These are phyloP conservation scores for Tricholoma flavovirens DNA, from an alignment of 768 basidiomycete species.

Conservation along the genomic window DNA sequence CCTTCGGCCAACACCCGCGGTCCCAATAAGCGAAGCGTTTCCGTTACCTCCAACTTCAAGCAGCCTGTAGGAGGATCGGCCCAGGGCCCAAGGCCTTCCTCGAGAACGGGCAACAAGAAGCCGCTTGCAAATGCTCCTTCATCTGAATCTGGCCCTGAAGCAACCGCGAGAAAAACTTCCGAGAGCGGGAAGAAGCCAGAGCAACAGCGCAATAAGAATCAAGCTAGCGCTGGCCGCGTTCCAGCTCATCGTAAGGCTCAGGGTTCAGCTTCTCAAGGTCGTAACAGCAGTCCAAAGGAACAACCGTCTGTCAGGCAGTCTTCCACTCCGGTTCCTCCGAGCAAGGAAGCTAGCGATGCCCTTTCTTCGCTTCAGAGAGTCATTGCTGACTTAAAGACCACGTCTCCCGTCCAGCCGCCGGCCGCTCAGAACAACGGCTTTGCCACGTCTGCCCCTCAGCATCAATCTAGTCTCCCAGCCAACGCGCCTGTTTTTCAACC, in stretches of 20 bases:
- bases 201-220: conserved; percentile 47
- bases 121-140: conserved; percentile 32
- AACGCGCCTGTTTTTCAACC: conserved; percentile 77
- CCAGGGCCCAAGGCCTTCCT: conserved; percentile 53
- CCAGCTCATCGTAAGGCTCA: conserved; percentile 51
- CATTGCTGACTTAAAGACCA: conserved; percentile 89
- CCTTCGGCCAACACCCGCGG: conserved; percentile 45
- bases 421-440: conserved; percentile 35
- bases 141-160: conserved; percentile 69
- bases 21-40: conserved; percentile 49
- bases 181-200: conserved; percentile 54
- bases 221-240: conserved; percentile 41
- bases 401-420: conserved; percentile 57
- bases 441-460: conserved; percentile 45
- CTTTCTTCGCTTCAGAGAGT: conserved; percentile 87
- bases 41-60: conserved; percentile 41
- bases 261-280: conserved; percentile 53
- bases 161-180: conserved; percentile 52
- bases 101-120: conserved; percentile 65
- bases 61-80: conserved; percentile 35
- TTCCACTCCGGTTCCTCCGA: conserved; percentile 40
- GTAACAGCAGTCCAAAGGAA: conserved; percentile 37
- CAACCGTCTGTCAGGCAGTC: conserved; percentile 41
- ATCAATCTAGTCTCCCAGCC: conserved; percentile 46
- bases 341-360: conserved; percentile 68